Evolutionary conservation across 164 flowering plant genomes (phyloP), one percentile per base, ranked within the genome.

Genomic region (Piper betle): DNA sequence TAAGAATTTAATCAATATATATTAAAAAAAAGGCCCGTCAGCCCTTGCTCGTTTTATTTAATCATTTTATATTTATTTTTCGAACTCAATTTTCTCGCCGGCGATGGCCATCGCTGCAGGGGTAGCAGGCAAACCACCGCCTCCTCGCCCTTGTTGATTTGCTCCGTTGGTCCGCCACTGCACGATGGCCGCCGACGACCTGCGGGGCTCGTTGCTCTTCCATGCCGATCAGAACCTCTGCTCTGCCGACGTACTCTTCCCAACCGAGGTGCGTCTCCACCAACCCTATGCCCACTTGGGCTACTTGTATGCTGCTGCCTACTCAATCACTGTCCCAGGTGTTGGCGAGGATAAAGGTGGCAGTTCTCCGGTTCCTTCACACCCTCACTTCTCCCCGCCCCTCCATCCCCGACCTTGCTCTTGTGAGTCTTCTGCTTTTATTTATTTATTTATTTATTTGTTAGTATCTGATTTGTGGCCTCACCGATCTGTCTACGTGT

Each of bases 261-360:
- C 93, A 55, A 62, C 73, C 0, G 80, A 85, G 84, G 93, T 84
- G 11, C 37, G 43, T 66, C 19, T 42, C 62, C 55, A 53, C 37
- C 66, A n/a, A n/a, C n/a, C n/a, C n/a, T n/a, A n/a, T 56, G 54
- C 55, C 39, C 37, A 50, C 17, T 37, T 43, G 46, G 19, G 53
- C 13, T 33, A 2, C 50, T 10, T 15, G 8, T 15, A 43, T 43
- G 12, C 50, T 43, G 10, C 5, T 43, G 2, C 2, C 2, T 3
- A 43, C 8, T 43, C 50, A 2, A 15, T 43, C n/a, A 13, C 53
- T 55, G 20, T 15, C 68, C 43, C 79, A 88, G 96, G 98, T 83
- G 56, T 80, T 82, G 67, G 90, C 90, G 6, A 70, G 99, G 71
- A 93, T 90, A 58, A 85, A 93, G 79, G 85, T 90, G 0, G 81